Conservation (phyloP, 495 filamentous ascomycete genomes). For the Xylaria castorea region DNA sequence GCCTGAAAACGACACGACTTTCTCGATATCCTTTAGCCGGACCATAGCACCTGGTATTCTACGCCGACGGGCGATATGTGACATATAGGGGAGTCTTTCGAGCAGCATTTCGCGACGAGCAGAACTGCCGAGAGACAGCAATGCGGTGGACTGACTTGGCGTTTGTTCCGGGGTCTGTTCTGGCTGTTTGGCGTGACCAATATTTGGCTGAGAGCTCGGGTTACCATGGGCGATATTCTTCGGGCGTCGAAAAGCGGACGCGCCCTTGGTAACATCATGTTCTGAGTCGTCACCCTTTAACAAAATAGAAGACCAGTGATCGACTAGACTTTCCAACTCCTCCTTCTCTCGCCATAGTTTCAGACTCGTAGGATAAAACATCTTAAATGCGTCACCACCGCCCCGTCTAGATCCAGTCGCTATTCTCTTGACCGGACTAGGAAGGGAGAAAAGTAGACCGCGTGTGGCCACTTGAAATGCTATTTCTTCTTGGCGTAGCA, state of each 20-base stretch:
- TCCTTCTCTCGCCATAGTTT: constrained; percentile 80
- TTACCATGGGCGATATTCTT: constrained; percentile 37
- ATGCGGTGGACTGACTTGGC: constrained; percentile 37
- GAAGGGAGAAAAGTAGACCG: constrained; percentile 81
- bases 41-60: constrained; percentile 36
- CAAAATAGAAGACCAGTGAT: constrained; percentile 67
- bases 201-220: constrained; percentile 31
- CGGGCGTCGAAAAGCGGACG: constrained; percentile 51
- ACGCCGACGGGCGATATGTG: constrained; percentile 61
- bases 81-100: constrained; percentile 85
- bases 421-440: constrained; percentile 78
- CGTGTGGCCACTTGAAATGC: constrained; percentile 86
- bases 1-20: constrained; percentile 70
- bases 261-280: constrained; percentile 44
- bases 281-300: constrained; percentile 55
- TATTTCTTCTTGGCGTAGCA: constrained; percentile 88
- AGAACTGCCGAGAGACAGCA: constrained; percentile 62
- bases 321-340: constrained; percentile 74
- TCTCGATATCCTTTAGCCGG: constrained; percentile 63
- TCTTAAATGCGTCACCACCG: constrained; percentile 70
- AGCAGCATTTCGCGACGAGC: constrained; percentile 78
- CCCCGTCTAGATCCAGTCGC: constrained; percentile 48
- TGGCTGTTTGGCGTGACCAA: constrained; percentile 23
- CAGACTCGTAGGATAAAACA: constrained; percentile 84
- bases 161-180: constrained; percentile 26